Evolutionary conservation across 345 rosid species (phyloP), one percentile per base, ranked within the genome.

Genomic region (Litchi chinensis): DNA sequence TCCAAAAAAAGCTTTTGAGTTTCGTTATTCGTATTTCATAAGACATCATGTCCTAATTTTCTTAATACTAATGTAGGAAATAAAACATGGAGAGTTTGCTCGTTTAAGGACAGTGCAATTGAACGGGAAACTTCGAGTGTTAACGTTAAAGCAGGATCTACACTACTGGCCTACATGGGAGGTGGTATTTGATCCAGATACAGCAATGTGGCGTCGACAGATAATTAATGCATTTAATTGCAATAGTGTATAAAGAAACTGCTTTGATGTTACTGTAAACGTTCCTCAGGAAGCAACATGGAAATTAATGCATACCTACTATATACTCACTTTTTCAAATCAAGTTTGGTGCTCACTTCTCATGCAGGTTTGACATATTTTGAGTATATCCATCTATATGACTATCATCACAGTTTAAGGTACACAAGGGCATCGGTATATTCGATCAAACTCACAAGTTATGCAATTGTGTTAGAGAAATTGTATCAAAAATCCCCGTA

Each of bases 121-220:
- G 32, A 89, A 90, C 73, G 98, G 97, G 77, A 93, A 92, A 88
- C 99, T 98, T 56, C 88, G 94, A 71, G 97, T 96, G 26, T 70
- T 93, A 69, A 91, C 97, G 10, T 78, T 96, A 79, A 96, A 96
- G 88, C 97, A 96, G 79, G 99, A 94, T 87, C 86, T 96, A 66
- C 98, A 94, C 82, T 94, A 96, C 75, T 96, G 97, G 99, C 97
- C 97, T 21, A 91, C 97, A 15, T 94, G 98, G 98, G 95, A 91
- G 85, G 82, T 92, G 80, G 88, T 90, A 77, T 96, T 94, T 73
- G 92, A 96, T 73, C 94, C 98, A 8, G 88, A 83, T 69, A 82
- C 87, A 28, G 92, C 94, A 75, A 82, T 87, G 68, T 96, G 99
- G 99, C 89, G 84, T 22, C 88, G 97, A 76, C 40, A 82, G 41